Percentiles rank a stretch among this genome's conserved stretches.
These are phyloP conservation scores for Kwoniella heveanensis DNA, from an alignment of 768 basidiomycete genomes.

Conservation along the genomic window DNA sequence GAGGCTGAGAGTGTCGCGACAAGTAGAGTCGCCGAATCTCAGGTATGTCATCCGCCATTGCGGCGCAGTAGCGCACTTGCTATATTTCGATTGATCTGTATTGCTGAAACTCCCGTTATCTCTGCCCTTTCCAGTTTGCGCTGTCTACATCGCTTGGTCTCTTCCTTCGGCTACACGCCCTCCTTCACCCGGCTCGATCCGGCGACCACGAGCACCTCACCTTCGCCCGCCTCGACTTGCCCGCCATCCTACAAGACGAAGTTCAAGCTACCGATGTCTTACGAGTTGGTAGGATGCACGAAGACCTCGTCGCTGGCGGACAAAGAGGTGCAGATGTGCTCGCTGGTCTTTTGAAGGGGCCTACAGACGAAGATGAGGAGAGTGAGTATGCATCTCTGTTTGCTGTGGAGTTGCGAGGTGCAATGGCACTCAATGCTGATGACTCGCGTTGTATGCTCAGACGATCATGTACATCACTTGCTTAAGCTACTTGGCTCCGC, in stretches of 20 bases:
- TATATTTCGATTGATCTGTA: neutral
- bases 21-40: slow-evolving; percentile 20
- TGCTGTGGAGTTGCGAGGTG: no score
- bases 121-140: slow-evolving; percentile 9
- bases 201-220: slow-evolving; percentile 44
- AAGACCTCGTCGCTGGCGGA: slow-evolving; percentile 39
- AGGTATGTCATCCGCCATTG: slow-evolving; percentile 28
- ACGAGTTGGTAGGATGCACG: slow-evolving; percentile 43
- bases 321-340: slow-evolving; percentile 28
- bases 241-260: slow-evolving; percentile 38
- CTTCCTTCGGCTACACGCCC: slow-evolving; percentile 42
- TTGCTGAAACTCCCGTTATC: neutral
- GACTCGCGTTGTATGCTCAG: slow-evolving; percentile 11
- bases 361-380: slow-evolving; percentile 35
- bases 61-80: no score
- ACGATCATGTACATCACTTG: slow-evolving; percentile 41
- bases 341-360: slow-evolving; percentile 28
- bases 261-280: slow-evolving; percentile 47
- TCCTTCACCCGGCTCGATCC: slow-evolving; percentile 48
- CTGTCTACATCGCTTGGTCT: slow-evolving; percentile 31
- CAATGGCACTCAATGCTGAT: neutral
- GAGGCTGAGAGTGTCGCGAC: slow-evolving; percentile 16
- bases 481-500: slow-evolving; percentile 29
- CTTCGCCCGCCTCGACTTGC: slow-evolving; percentile 37
- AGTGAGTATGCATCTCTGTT: slow-evolving; percentile 25